Evolutionary conservation across 1,284 basidiomycete genomes (phyloP), one percentile per base, ranked within the genome.

Genomic region (Leccinum laetum): DNA sequence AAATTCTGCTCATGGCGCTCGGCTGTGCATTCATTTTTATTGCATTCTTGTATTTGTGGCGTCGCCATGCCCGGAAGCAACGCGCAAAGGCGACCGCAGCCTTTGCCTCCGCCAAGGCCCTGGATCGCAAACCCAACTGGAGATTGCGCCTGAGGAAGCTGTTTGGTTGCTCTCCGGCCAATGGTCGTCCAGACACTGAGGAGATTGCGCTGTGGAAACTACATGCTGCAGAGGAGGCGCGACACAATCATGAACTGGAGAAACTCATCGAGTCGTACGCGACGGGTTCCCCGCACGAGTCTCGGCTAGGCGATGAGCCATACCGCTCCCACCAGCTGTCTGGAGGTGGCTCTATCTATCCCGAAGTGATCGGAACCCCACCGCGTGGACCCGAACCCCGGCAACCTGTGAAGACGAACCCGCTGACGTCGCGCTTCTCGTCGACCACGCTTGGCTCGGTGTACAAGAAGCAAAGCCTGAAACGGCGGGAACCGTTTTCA

Each of bases 1-100:
- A 93, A 77, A 93, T 93, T 68, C 80, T 93, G 52, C 83, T 94
- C 65, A 93, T 93, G 89, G 81, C 88, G 1, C 83, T 92, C 37
- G 92, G 92, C 7, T 91, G 90, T 73, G 86, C 88, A 11, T 89
- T 92, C 77, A 88, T 94, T 75, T 90, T 92, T 73, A 65, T 92
- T 46, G 76, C 85, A 52, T 73, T 91, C 67, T 70, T 93, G 64
- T 82, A 86, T 78, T 82, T 82, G 70, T 92, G 87, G 86, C 86
- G 92, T 49, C 83, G 90, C 35, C 85, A 84, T 52, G 86, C 86
- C 53, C 85, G 87, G 74, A 88, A 87, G 71, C 82, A 84, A 72
- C 86, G 92, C 24, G 85, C 84, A 14, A 82, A 89, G 72, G 79
- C 79, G 53, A 94, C 92, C 2, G 83, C 82, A 14, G 79, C 78